Evolutionary conservation across 805 yeast genomes (phyloP).

Genomic region (Suhomyces faveliae): DNA sequence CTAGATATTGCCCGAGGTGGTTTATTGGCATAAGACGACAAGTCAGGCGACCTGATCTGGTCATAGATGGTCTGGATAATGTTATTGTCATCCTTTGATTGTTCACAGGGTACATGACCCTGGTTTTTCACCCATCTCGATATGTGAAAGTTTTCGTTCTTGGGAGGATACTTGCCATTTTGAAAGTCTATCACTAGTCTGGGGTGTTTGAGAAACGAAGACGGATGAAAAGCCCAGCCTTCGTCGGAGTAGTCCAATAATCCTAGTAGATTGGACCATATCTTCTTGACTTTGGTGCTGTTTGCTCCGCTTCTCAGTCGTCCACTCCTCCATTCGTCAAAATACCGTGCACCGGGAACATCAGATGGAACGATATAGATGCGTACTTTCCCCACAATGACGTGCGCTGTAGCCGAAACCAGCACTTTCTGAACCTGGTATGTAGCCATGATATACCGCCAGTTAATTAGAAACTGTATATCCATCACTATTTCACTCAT

Average conservation of each 20-base stretch:
- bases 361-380: constrained; percentile 51
- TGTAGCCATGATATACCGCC: constrained; percentile 46
- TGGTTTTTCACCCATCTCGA: constrained; percentile 31
- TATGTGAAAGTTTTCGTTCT: constrained; percentile 21
- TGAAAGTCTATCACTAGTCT: neutral
- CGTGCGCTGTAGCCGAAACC: neutral
- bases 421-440: constrained; percentile 24
- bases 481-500: constrained; percentile 28
- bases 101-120: constrained; percentile 6
- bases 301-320: constrained; percentile 31
- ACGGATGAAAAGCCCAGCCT: constrained; percentile 31
- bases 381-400: constrained; percentile 28
- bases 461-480: constrained; percentile 42
- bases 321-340: constrained; percentile 35
- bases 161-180: neutral
- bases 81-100: too few relatives aligned
- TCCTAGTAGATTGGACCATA: constrained; percentile 36
- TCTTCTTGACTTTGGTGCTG: constrained; percentile 22
- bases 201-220: neutral
- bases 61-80: constrained; percentile 36
- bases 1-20: neutral
- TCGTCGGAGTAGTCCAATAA: constrained; percentile 42
- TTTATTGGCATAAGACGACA: constrained; percentile 15
- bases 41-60: constrained; percentile 28
- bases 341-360: constrained; percentile 27